Conservation (phyloP, 164 flowering plant genomes). For the Annona cherimola region DNA sequence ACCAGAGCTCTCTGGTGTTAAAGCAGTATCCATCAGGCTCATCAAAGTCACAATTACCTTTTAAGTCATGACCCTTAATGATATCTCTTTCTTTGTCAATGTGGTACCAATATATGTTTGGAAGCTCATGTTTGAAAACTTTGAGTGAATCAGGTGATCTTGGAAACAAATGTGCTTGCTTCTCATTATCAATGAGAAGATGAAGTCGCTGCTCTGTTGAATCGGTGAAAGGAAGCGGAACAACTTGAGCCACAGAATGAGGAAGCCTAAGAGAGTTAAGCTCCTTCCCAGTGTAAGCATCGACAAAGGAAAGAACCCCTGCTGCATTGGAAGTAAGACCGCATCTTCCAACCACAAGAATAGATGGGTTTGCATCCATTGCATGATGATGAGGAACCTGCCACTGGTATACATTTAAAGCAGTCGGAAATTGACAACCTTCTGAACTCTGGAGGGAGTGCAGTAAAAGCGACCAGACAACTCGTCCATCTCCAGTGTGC, state of each 20-base stretch:
- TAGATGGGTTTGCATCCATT: constrained; percentile 85
- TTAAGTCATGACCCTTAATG: constrained; percentile 60
- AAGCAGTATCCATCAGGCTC: constrained; percentile 72
- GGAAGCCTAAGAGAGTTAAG: constrained; percentile 34
- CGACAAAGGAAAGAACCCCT: constrained; percentile 80
- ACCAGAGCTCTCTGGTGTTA: constrained; percentile 64
- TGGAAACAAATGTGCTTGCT: constrained; percentile 68
- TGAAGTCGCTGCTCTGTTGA: constrained; percentile 85
- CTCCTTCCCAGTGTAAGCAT: constrained; percentile 81
- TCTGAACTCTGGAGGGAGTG: constrained; percentile 57
- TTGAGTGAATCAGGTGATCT: constrained; percentile 59
- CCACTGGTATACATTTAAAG: constrained; percentile 75
- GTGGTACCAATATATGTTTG: constrained; percentile 83
- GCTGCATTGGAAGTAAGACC: constrained; percentile 42
- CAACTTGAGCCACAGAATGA: constrained; percentile 64
- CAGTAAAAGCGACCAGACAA: constrained; percentile 79
- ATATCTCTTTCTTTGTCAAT: constrained; percentile 64
- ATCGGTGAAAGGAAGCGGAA: constrained; percentile 81
- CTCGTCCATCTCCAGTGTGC: constrained; percentile 93
- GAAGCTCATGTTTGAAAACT: constrained; percentile 49
- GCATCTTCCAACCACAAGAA: constrained; percentile 86
- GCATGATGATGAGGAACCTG: constrained; percentile 96
- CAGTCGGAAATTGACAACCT: constrained; percentile 51
- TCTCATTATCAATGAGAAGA: constrained; percentile 55
- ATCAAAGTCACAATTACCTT: constrained; percentile 40